Conservation (phyloP, 2,329 filamentous ascomycete genomes). For the Huntiella abstrusa region DNA sequence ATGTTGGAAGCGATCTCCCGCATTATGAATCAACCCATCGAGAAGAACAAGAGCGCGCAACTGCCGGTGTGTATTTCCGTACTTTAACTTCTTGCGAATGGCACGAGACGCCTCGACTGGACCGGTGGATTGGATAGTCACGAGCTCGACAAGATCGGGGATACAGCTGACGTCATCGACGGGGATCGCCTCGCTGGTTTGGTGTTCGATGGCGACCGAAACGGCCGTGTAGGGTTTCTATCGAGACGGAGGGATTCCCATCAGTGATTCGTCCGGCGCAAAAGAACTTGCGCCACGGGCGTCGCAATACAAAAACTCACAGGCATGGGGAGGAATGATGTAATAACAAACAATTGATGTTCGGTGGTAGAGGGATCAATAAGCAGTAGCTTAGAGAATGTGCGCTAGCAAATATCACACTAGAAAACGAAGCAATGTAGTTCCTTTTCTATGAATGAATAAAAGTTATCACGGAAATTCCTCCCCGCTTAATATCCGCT, state of each 20-base stretch:
- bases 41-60: conserved; percentile 73
- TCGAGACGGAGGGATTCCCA: not conserved
- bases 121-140: conserved; percentile 72
- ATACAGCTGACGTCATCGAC: conserved; percentile 85
- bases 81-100: conserved; percentile 95
- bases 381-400: no score
- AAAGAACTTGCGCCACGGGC: no score
- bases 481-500: no score
- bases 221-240: conserved; percentile 79
- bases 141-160: conserved; percentile 83
- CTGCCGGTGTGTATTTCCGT: conserved; percentile 85
- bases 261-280: no score
- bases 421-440: no score
- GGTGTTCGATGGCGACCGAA: conserved; percentile 75
- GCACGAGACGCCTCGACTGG: conserved; percentile 80
- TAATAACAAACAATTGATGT: no score
- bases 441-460: no score
- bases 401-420: no score
- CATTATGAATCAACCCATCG: conserved; percentile 88
- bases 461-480: no score
- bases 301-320: no score
- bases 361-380: no score
- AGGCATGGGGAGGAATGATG: no score
- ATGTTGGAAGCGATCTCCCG: conserved; percentile 69
- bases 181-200: conserved; percentile 77